Conservation (phyloP, 768 basidiomycete genomes). For the Mycena rosella region DNA sequence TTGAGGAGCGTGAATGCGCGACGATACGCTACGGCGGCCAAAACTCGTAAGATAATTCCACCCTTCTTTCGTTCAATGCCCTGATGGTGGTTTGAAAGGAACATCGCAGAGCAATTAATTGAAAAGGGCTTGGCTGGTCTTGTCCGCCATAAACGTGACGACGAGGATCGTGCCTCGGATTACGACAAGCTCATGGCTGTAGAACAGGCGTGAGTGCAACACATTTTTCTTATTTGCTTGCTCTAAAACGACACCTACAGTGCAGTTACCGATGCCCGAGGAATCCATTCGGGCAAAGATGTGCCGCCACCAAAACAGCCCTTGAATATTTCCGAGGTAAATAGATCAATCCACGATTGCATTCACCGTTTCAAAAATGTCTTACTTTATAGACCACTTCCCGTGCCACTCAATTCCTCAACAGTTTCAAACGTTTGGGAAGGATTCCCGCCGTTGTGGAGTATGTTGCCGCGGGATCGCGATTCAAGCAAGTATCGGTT, state of each 20-base stretch:
- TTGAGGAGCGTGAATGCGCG: constrained; percentile 92
- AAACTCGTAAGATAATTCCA: constrained; percentile 67
- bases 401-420: constrained; percentile 90
- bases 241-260: constrained; percentile 54
- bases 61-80: constrained; percentile 13
- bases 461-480: constrained; percentile 93
- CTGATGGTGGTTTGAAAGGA: constrained; percentile 60
- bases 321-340: constrained; percentile 92
- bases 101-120: constrained; percentile 92
- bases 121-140: constrained; percentile 94
- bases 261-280: constrained; percentile 81
- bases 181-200: constrained; percentile 97
- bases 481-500: constrained; percentile 92
- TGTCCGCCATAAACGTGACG: constrained; percentile 93
- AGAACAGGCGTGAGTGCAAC: constrained; percentile 81
- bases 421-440: constrained; percentile 91
- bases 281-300: constrained; percentile 95
- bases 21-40: constrained; percentile 89
- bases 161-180: constrained; percentile 96
- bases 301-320: constrained; percentile 82
- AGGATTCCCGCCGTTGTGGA: constrained; percentile 89
- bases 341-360: constrained; percentile 23
- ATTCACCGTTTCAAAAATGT: constrained; percentile 7
- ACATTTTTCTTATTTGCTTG: background rate
- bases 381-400: constrained; percentile 61